Base-by-base conservation (phyloP, 176 grass and related monocot genomes). In the Juncus effusus region DNA sequence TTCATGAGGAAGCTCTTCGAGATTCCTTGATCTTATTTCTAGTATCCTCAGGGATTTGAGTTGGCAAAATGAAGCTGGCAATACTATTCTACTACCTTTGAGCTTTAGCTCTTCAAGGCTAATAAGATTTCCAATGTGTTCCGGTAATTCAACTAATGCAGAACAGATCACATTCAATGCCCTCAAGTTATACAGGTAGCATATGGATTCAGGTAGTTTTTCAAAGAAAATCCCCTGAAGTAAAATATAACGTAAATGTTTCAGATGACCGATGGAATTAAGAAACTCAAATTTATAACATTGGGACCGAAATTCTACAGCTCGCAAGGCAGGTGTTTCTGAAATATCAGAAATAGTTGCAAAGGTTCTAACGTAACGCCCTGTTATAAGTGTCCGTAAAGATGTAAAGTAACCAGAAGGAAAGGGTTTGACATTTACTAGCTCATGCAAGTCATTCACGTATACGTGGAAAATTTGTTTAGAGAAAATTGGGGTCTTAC, bases 401-500 rank as follows among this genome's bases (percentile, higher is more conserved):
- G 45, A 7, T 13, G 13, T 54, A 0, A 49, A 62, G 8, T 19
- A 15, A 9, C 3, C n/a, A 14, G 0, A 47, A 0, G 15, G 19
- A 54, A 49, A 10, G 11, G 42, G 16, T 36, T 28, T 28, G 0
- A 28, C 19, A 28, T 60, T 42, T 62, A 13, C 12, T 42, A 67
- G 36, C n/a, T 8, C 0, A 3, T 40, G 11, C 0, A 38, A 35
- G 11, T 9, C 14, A 36, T 1, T 2, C 4, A 60, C 9, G 10
- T 36, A 75, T 11, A 75, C 28, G 52, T 74, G 71, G 58, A 13
- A 40, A 10, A 74, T 1, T 40, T 63, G 38, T 19, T 42, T 39
- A 2, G 10, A 40, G 37, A 62, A 59, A 19, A 0, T 45, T 40
- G 57, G 15, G 6, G 3, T 2, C 41, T 44, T 47, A 2, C 41